phyloP scores from a whole-genome alignment of 768 basidiomycete genomes.

The Baorangia bicolor region DNA sequence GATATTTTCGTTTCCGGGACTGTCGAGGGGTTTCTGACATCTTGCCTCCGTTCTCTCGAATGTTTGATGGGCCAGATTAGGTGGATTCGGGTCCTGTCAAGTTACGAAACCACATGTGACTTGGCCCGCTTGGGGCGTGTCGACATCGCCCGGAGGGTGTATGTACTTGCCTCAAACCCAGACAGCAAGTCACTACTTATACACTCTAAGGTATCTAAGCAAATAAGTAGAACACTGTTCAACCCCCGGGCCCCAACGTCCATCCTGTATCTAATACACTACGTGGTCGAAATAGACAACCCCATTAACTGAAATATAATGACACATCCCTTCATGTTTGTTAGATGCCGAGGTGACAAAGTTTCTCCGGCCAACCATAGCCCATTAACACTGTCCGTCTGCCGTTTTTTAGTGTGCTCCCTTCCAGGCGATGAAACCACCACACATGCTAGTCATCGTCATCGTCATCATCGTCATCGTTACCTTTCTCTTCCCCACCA shows the following conservation, averaged over 20 bases:
- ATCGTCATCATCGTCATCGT: conserved; percentile 48
- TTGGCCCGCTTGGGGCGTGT: not conserved
- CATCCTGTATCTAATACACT: conserved; percentile 5
- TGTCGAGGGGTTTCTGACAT: conserved; percentile 24
- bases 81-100: not conserved
- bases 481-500: conserved; percentile 59
- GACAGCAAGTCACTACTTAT: not conserved
- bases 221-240: conserved; percentile 3
- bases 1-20: conserved; percentile 47
- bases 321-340: conserved; percentile 5
- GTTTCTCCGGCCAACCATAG: not conserved
- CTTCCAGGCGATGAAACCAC: not conserved
- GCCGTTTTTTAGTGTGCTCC: not conserved
- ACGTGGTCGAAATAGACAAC: conserved; percentile 2
- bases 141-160: not conserved
- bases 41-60: not conserved
- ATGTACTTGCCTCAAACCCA: not conserved
- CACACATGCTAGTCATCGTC: conserved; percentile 38
- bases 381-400: not conserved
- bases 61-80: too few relatives aligned
- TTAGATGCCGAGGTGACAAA: not conserved
- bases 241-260: too few relatives aligned
- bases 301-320: conserved; percentile 32
- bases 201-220: conserved; percentile 22
- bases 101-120: not conserved